Evolutionary conservation across 768 basidiomycete species (phyloP), one percentile per base, ranked within the genome.

Genomic region (Russula foetens): DNA sequence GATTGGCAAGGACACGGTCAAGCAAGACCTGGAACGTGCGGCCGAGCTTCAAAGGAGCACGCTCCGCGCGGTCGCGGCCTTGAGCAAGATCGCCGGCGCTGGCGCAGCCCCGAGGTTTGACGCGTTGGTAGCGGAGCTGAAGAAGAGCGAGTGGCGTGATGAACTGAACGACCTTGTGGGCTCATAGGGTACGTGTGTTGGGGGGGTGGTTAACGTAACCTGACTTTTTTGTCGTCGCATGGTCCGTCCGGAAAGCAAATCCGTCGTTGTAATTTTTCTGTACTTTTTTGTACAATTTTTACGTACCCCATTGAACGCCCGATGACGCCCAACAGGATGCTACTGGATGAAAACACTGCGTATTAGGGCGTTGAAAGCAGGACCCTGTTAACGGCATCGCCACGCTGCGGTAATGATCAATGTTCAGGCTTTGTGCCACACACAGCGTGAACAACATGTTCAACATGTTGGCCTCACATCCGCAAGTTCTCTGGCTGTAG

Each of bases 1-100:
- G 7, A 83, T 92, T 44, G 91, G 90, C 54, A 98, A 98, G 75
- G 96, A 98, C 69, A 92, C 92, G 0, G 95, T 97, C 50, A 98
- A 98, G 73, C 92, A 93, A 71, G 91, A 93, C 66, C 70, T 93
- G 47, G 90, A 92, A 73, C 82, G 89, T 21, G 84, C 88, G 9
- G 90, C 90, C 28, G 96, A 98, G 72, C 78, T 98, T 62, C 94
- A 98, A 74, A 78, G 90, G 63, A 93, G 92, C 68, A 91, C 92
- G 7, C 77, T 98, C 62, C 77, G 96, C 41, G 92, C 93, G 6
- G 84, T 95, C 46, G 91, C 85, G 17, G 91, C 92, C 3, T 75
- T 99, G 56, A 88, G 87, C 74, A 90, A 86, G 73, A 83, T 95
- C 47, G 78, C 79, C 6, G 70, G 75, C 19, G 78, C 87, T 0